Conservation (phyloP, 208 protist species). For the Acanthamoeba polyphaga region DNA sequence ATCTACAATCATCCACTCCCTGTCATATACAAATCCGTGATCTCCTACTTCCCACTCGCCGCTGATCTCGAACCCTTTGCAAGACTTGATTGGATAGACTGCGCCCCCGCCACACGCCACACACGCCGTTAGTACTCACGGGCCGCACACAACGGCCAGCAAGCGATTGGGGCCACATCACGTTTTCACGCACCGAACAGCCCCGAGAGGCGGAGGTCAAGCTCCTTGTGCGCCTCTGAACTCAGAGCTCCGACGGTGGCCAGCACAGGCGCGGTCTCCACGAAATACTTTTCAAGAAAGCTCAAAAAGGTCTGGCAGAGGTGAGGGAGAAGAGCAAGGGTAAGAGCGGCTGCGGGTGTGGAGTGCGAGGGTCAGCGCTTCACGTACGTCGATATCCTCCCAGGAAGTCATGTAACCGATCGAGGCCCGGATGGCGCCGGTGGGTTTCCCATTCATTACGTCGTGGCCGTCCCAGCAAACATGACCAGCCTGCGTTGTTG, state of each 20-base stretch:
- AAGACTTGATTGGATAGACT: slow-evolving; percentile 90
- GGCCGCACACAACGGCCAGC: too few relatives aligned
- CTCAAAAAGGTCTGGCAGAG: not conserved
- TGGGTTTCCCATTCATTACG: slow-evolving; percentile 89
- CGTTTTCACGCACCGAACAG: not conserved
- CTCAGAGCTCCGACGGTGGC: not conserved
- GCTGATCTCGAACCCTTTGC: slow-evolving; percentile 69
- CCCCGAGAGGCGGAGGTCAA: not conserved
- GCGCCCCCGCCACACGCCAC: not conserved
- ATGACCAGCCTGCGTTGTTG: slow-evolving; percentile 82
- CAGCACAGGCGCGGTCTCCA: not conserved
- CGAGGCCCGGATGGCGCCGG: slow-evolving; percentile 87
- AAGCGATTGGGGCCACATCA: too few relatives aligned
- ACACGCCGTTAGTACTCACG: too few relatives aligned
- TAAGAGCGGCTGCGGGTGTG: not conserved
- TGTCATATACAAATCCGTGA: slow-evolving; percentile 85
- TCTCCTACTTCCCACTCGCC: slow-evolving; percentile 65
- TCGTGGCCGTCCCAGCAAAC: slow-evolving; percentile 89
- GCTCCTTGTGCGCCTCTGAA: not conserved
- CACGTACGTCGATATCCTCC: slow-evolving; percentile 81
- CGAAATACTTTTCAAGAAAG: not conserved
- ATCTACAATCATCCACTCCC: slow-evolving; percentile 86
- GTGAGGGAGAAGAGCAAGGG: not conserved
- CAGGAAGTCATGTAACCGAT: slow-evolving; percentile 84
- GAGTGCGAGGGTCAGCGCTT: not conserved